These are phyloP conservation scores for Fistulina hepatica DNA, from an alignment of 1,284 basidiomycete species.

Conservation along the genomic window DNA sequence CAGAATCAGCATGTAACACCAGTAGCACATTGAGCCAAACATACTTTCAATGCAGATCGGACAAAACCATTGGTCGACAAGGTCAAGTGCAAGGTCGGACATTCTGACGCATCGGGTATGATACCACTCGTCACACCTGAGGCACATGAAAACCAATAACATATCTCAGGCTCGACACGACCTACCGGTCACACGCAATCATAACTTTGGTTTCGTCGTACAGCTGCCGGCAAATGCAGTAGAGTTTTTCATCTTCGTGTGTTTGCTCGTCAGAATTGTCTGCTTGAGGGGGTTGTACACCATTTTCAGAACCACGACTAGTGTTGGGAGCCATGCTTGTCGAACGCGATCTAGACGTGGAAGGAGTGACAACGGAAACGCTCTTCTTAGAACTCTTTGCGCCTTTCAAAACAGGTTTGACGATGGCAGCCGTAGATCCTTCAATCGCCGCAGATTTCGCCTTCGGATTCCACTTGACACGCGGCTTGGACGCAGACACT, in stretches of 20 bases:
- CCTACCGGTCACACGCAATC: conserved; percentile 83
- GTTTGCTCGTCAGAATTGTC: conserved; percentile 40
- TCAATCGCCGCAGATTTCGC: too few relatives aligned
- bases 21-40: conserved; percentile 21
- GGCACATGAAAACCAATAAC: conserved; percentile 1
- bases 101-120: conserved; percentile 73
- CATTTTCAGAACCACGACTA: conserved; percentile 33
- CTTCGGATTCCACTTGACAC: too few relatives aligned
- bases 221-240: conserved; percentile 71
- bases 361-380: conserved; percentile 30
- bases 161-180: conserved; percentile 9
- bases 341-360: conserved; percentile 64
- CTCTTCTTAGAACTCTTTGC: conserved; percentile 29
- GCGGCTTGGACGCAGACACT: too few relatives aligned
- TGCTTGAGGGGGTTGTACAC: conserved; percentile 20
- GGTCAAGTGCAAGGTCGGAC: conserved; percentile 64
- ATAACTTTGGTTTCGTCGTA: conserved; percentile 77
- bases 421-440: background rate
- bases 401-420: conserved; percentile 21
- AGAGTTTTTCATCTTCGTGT: conserved; percentile 65
- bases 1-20: conserved; percentile 9
- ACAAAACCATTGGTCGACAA: conserved; percentile 82
- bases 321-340: too few relatives aligned
- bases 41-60: conserved; percentile 62
- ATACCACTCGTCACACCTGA: conserved; percentile 84